Evolutionary conservation across 2,329 filamentous ascomycete genomes (phyloP).

Genomic region (Talaromyces sp.): DNA sequence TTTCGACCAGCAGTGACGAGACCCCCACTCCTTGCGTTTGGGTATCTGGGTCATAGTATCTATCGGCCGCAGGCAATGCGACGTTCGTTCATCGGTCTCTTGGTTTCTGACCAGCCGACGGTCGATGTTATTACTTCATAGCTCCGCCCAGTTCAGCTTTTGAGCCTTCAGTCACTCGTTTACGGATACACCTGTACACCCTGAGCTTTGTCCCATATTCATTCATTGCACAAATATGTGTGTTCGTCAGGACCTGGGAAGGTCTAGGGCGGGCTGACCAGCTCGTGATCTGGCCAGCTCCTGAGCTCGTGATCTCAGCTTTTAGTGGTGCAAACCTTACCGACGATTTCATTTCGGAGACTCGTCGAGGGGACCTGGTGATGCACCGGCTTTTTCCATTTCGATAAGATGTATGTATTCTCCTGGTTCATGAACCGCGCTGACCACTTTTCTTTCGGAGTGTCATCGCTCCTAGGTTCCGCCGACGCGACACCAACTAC

Average conservation of each 20-base stretch:
- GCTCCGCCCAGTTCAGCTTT: not conserved
- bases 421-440: not conserved
- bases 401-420: not conserved
- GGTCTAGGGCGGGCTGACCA: constrained; percentile 1
- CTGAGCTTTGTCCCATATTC: not conserved
- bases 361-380: not conserved
- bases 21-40: constrained; percentile 2
- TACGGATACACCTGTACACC: not conserved
- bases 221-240: not conserved
- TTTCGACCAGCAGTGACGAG: constrained; percentile 10
- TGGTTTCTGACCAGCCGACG: constrained; percentile 10
- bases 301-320: constrained; percentile 11
- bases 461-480: not conserved
- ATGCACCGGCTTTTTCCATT: not conserved
- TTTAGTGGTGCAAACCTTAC: not conserved
- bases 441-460: not conserved
- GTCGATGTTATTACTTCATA: not conserved
- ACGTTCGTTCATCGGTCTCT: constrained; percentile 4
- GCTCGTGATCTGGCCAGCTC: constrained; percentile 4
- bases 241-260: constrained; percentile 9
- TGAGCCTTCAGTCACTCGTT: not conserved
- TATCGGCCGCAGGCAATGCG: constrained; percentile 2
- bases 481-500: not conserved
- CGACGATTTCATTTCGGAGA: constrained; percentile 2
- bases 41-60: constrained; percentile 4